Conservation (phyloP, 495 filamentous ascomycete genomes). For the Geopyxis carbonaria region DNA sequence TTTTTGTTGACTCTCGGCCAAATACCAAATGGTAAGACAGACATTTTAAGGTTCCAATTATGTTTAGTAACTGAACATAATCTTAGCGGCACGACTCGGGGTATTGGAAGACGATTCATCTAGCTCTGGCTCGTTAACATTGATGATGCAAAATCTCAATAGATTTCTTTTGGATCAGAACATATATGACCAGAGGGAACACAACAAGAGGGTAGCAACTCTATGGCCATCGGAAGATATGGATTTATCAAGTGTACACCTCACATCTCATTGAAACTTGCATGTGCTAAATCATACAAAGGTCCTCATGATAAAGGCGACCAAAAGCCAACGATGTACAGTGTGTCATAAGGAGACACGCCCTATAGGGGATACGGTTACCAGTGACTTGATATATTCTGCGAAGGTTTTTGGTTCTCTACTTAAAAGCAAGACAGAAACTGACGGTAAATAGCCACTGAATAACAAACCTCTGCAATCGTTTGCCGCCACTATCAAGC, state of each 20-base stretch:
- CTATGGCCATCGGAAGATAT: background rate
- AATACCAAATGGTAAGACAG: slow-evolving; percentile 49
- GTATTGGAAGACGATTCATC: slow-evolving; percentile 70
- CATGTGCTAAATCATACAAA: too few species aligned
- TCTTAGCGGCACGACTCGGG: slow-evolving; percentile 44
- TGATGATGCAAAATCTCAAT: slow-evolving; percentile 60
- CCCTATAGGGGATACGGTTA: slow-evolving; percentile 32
- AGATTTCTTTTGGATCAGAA: slow-evolving; percentile 62
- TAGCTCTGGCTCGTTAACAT: slow-evolving; percentile 42
- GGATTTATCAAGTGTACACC: background rate
- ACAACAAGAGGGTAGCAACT: too few species aligned
- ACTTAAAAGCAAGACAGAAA: too few species aligned
- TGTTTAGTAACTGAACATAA: slow-evolving; percentile 4
- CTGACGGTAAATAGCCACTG: slow-evolving; percentile 7
- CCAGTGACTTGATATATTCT: slow-evolving; percentile 79
- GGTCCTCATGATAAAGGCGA: slow-evolving; percentile 17
- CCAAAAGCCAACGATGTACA: slow-evolving; percentile 41
- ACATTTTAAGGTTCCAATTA: background rate
- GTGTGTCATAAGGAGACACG: slow-evolving; percentile 55
- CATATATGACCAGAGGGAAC: slow-evolving; percentile 41
- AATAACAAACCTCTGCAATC: slow-evolving; percentile 17
- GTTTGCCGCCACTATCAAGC: slow-evolving; percentile 32
- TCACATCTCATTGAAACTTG: too few species aligned
- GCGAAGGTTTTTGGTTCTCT: slow-evolving; percentile 25
- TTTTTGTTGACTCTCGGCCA: slow-evolving; percentile 74